Evolutionary conservation across 2,329 filamentous ascomycete species (phyloP), one percentile per base, ranked within the genome.

Genomic region (Lasiodiplodia citricola): DNA sequence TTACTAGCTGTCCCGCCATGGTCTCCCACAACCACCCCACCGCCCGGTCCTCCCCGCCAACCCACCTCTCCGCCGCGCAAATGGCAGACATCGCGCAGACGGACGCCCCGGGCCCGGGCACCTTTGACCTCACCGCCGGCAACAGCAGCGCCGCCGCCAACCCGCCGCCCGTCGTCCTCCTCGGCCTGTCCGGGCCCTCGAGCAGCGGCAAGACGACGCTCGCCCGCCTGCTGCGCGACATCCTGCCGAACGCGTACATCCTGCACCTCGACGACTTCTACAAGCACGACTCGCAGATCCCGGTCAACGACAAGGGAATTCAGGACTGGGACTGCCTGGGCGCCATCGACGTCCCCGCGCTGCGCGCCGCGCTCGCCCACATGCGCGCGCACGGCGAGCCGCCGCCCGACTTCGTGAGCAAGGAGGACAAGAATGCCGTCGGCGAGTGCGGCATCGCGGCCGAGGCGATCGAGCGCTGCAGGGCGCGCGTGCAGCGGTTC

Each of bases 231-330:
- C 85, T 99, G 21, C 90, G 93, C 69, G 89, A 92, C 76, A 90
- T 97, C 72, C 94, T 97, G 75, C 90, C 90, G 10, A 72, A 75
- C 14, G 71, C 89, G 18, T 95, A 94, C 76, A 92, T 98, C 75
- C 86, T 99, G 25, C 96, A 99, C 79, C 90, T 97, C 78, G 96
- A 99, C 82, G 96, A 99, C 80, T 99, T 98, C 78, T 99, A 97
- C 83, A 90, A 89, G 72, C 85, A 92, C 0, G 95, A 98, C 77
- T 81, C 86, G 37, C 86, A 93, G 87, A 87, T 87, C 50, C 81
- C 84, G 2, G 77, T 86, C 18, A 83, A 83, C 31, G 75, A 74
- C 4, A 47, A 41, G 21, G 56, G 63, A n/a, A 82, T 97, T 14
- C 84, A 91, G 71, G 94, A 99, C 82, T 98, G 96, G 95, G 96